phyloP scores from a whole-genome alignment of 805 yeast genomes.

The Lachancea dasiensis region DNA sequence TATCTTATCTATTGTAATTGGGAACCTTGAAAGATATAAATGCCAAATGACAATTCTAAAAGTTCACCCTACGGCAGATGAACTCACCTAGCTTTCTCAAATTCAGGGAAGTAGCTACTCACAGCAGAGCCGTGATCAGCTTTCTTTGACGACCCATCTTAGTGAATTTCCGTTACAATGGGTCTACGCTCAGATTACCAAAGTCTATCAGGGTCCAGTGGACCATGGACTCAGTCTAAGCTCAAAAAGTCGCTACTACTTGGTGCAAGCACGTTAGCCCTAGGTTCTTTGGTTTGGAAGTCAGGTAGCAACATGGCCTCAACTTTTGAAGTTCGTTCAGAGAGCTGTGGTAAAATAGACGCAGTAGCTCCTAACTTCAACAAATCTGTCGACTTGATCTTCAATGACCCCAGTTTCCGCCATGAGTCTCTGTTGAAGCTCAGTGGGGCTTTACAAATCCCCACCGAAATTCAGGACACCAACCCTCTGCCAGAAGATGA shows the following conservation, averaged over 20 bases:
- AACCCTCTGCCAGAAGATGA: constrained; percentile 31
- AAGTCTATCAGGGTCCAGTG: not conserved
- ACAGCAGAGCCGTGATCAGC: too few relatives aligned
- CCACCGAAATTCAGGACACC: constrained; percentile 59
- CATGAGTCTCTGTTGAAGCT: constrained; percentile 40
- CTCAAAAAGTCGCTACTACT: constrained; percentile 2
- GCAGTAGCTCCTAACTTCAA: constrained; percentile 25
- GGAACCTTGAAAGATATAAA: too few relatives aligned
- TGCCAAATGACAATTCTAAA: too few relatives aligned
- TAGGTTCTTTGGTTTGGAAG: not conserved
- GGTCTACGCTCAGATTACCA: constrained; percentile 1
- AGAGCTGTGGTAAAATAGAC: constrained; percentile 17
- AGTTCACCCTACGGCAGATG: too few relatives aligned
- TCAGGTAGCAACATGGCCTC: not conserved
- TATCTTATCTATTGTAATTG: too few relatives aligned
- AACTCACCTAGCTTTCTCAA: too few relatives aligned
- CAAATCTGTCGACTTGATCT: constrained; percentile 21
- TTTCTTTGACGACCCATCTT: too few relatives aligned
- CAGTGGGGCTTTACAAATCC: constrained; percentile 55
- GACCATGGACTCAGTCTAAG: not conserved
- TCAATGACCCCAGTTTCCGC: constrained; percentile 33
- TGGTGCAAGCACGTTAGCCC: constrained; percentile 1
- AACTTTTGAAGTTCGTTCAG: not conserved
- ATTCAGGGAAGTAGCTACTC: too few relatives aligned
- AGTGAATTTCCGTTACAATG: too few relatives aligned